Percentiles rank a stretch among this genome's conserved stretches.
These are phyloP conservation scores for Laetiporus sulphureus DNA, from an alignment of 1,284 basidiomycete genomes.

Conservation along the genomic window DNA sequence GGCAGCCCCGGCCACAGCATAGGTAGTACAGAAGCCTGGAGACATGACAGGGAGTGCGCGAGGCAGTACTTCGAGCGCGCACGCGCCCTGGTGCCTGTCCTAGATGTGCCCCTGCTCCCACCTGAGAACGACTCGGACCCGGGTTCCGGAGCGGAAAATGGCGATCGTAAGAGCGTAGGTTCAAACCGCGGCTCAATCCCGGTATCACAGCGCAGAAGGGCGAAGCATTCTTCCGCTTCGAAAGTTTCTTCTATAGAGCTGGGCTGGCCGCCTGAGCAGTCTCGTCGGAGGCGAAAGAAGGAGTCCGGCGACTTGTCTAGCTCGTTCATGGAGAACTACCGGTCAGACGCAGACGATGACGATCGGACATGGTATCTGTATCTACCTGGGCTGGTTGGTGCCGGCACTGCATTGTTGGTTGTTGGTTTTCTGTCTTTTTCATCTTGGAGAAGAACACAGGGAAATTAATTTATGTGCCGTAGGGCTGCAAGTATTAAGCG, in stretches of 20 bases:
- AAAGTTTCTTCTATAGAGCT: slow-evolving; percentile 38
- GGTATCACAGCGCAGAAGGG: slow-evolving; percentile 4
- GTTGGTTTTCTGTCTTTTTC: slow-evolving; percentile 73
- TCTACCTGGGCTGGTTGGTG: slow-evolving; percentile 67
- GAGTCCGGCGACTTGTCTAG: slow-evolving; percentile 16
- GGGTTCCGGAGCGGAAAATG: slow-evolving; percentile 30
- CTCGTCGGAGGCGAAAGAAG: slow-evolving; percentile 22
- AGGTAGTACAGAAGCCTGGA: slow-evolving; percentile 60
- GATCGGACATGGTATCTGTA: slow-evolving; percentile 73
- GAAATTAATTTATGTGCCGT: too few species aligned
- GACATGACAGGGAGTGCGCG: slow-evolving; percentile 60
- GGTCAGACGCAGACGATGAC: slow-evolving; percentile 36
- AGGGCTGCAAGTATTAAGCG: too few species aligned
- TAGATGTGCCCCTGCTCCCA: slow-evolving; percentile 63
- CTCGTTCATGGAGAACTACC: slow-evolving; percentile 21
- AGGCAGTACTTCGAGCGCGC: slow-evolving; percentile 66
- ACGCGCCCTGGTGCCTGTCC: slow-evolving; percentile 43
- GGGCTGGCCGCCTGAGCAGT: slow-evolving; percentile 6
- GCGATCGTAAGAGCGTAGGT: slow-evolving; percentile 9
- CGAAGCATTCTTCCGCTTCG: slow-evolving; percentile 18
- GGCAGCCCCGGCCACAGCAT: slow-evolving; percentile 21
- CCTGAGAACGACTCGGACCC: slow-evolving; percentile 44
- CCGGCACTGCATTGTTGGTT: slow-evolving; percentile 70
- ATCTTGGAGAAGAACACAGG: slow-evolving; percentile 55
- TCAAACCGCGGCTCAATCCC: slow-evolving; percentile 5